Evolutionary conservation across 2,329 filamentous ascomycete species (phyloP).

Genomic region (Didymellaceae sp.): DNA sequence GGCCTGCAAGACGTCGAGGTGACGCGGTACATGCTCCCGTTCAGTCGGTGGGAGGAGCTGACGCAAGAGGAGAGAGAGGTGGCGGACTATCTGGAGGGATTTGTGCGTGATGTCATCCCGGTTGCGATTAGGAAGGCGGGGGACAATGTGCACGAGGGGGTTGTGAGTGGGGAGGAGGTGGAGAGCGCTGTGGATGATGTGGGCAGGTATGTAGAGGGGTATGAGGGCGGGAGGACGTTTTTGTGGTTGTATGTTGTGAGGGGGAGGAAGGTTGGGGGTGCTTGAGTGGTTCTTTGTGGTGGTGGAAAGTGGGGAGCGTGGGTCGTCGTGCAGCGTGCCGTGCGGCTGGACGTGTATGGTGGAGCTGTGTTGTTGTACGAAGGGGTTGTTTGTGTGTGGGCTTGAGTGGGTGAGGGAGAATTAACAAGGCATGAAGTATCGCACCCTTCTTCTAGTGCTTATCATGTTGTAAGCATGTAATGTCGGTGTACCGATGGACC

Average conservation of each 20-base stretch:
- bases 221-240: slow-evolving; percentile 1
- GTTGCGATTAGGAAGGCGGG: slow-evolving; percentile 1
- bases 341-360: no score
- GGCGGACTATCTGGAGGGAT: slow-evolving; percentile 1
- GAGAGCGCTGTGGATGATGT: not conserved
- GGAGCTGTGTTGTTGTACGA: no score
- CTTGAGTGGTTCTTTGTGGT: not conserved
- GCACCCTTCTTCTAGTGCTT: no score
- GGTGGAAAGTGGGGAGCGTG: not conserved
- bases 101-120: not conserved
- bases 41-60: slow-evolving; percentile 1
- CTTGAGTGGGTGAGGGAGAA: no score
- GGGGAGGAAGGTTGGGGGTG: slow-evolving; percentile 13
- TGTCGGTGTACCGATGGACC: no score
- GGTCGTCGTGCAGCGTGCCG: no score
- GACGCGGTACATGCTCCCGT: slow-evolving; percentile 8
- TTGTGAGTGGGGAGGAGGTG: not conserved
- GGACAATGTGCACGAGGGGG: not conserved
- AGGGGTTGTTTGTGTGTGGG: no score
- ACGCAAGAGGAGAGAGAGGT: slow-evolving; percentile 4
- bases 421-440: no score
- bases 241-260: slow-evolving; percentile 15
- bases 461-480: no score
- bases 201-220: not conserved
- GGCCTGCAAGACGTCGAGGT: slow-evolving; percentile 9